These are phyloP conservation scores for Monosporascus sp. DNA, from an alignment of 2,329 filamentous ascomycete species.

Conservation along the genomic window DNA sequence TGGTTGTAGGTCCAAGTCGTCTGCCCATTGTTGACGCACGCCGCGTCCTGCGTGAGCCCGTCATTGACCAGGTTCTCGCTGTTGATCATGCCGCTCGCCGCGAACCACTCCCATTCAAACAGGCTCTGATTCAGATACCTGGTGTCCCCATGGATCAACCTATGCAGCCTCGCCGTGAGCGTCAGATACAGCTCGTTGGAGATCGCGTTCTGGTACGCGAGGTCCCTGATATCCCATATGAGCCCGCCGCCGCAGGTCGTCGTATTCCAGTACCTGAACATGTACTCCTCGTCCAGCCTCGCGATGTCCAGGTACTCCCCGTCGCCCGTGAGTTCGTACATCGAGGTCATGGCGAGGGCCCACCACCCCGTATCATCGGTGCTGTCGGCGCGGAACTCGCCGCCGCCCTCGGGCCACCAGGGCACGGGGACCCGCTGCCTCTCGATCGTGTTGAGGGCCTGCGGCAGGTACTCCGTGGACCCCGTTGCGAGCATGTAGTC, in stretches of 20 bases:
- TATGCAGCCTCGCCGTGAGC: conserved; percentile 38
- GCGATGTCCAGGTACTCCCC: conserved; percentile 40
- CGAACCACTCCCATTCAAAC: conserved; percentile 39
- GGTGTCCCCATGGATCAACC: conserved; percentile 31
- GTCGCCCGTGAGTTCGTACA: conserved; percentile 42
- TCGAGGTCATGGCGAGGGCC: conserved; percentile 43
- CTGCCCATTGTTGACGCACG: conserved; percentile 25
- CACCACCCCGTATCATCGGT: conserved; percentile 48
- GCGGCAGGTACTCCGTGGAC: conserved; percentile 23
- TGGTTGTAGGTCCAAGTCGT: conserved; percentile 48
- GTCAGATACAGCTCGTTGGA: conserved; percentile 44
- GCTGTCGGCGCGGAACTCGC: conserved; percentile 33
- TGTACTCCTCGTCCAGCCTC: conserved; percentile 41
- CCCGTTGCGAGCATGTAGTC: conserved; percentile 32
- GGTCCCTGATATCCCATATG: conserved; percentile 40
- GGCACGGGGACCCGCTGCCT: conserved; percentile 27
- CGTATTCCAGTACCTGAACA: conserved; percentile 37
- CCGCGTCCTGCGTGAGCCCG: conserved; percentile 30
- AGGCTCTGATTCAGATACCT: conserved; percentile 35
- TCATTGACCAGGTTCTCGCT: conserved; percentile 35
- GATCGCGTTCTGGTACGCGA: conserved; percentile 36
- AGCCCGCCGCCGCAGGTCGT: conserved; percentile 36
- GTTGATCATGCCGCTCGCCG: conserved; percentile 35
- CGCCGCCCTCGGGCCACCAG: conserved; percentile 32
- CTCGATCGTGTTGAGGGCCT: conserved; percentile 26